A percentile compares a stretch with the other conserved stretches of the same genome.
Evolutionary conservation across 2,329 filamentous ascomycete species (phyloP).

Genomic region (Leptographium wingfieldii): DNA sequence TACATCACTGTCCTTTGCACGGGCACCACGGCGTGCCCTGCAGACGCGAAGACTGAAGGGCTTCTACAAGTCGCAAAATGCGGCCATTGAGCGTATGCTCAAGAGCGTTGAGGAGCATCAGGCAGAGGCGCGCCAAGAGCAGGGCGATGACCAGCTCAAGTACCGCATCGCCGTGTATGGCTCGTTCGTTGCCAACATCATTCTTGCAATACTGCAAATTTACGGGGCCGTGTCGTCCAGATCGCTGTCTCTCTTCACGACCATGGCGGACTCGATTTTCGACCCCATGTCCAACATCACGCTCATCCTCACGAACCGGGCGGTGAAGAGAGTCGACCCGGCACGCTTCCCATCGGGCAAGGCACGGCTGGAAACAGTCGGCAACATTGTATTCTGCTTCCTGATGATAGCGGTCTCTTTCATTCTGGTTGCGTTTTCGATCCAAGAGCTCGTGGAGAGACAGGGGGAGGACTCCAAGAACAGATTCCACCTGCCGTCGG

Average conservation of each 20-base stretch:
- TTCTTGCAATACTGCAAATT: conserved; percentile 69
- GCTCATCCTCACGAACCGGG: conserved; percentile 74
- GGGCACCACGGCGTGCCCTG: conserved; percentile 20
- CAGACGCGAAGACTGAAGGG: conserved; percentile 41
- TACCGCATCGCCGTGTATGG: conserved; percentile 54
- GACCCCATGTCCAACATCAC: conserved; percentile 84
- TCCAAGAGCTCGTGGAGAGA: conserved; percentile 49
- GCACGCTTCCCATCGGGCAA: conserved; percentile 84
- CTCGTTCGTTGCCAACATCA: conserved; percentile 66
- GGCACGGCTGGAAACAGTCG: conserved; percentile 85
- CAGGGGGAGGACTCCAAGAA: conserved; percentile 38
- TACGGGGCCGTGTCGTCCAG: conserved; percentile 79
- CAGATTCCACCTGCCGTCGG: conserved; percentile 64
- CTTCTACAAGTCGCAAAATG: conserved; percentile 87
- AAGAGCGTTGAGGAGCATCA: conserved; percentile 90
- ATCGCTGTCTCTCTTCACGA: conserved; percentile 93
- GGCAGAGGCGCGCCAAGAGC: conserved; percentile 66
- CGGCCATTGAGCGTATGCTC: conserved; percentile 80
- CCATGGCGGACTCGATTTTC: conserved; percentile 91
- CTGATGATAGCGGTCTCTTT: conserved; percentile 88
- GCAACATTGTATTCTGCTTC: conserved; percentile 94
- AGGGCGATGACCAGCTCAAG: conserved; percentile 68
- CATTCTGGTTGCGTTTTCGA: conserved; percentile 82
- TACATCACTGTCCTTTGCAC: conserved; percentile 16
- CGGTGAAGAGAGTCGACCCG: conserved; percentile 76